Conservation (phyloP, 768 basidiomycete species). For the Coprinopsis cinerea region DNA sequence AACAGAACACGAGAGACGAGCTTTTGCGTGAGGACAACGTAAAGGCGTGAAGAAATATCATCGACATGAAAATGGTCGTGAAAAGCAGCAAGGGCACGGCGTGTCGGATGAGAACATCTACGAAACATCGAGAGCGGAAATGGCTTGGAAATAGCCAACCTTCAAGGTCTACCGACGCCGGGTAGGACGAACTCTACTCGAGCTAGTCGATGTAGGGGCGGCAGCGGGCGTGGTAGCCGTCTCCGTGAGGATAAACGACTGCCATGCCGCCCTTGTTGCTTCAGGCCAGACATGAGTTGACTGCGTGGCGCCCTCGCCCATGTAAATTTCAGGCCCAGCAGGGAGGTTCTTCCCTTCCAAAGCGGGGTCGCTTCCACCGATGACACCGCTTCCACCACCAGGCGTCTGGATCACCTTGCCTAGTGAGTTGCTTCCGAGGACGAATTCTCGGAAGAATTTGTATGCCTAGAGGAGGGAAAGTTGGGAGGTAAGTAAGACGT, state of each 20-base stretch:
- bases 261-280: constrained; percentile 53
- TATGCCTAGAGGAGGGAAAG: constrained; percentile 37
- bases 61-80: neutral
- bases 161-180: too few species aligned
- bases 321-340: constrained; percentile 51
- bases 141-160: neutral
- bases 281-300: constrained; percentile 52
- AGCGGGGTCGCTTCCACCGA: constrained; percentile 45
- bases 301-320: constrained; percentile 42
- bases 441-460: constrained; percentile 59
- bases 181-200: too few species aligned
- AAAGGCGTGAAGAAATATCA: neutral
- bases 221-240: constrained; percentile 19
- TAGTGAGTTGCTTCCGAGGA: constrained; percentile 55
- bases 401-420: constrained; percentile 42
- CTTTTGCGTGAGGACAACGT: neutral
- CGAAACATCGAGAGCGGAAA: too few species aligned
- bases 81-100: neutral
- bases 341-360: constrained; percentile 43
- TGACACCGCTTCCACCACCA: constrained; percentile 24
- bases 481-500: neutral
- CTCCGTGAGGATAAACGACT: constrained; percentile 39
- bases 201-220: neutral
- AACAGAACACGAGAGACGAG: neutral
- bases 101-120: too few species aligned